Base-by-base conservation (phyloP, 495 filamentous ascomycete species). In the Hyaloscypha finlandica region DNA sequence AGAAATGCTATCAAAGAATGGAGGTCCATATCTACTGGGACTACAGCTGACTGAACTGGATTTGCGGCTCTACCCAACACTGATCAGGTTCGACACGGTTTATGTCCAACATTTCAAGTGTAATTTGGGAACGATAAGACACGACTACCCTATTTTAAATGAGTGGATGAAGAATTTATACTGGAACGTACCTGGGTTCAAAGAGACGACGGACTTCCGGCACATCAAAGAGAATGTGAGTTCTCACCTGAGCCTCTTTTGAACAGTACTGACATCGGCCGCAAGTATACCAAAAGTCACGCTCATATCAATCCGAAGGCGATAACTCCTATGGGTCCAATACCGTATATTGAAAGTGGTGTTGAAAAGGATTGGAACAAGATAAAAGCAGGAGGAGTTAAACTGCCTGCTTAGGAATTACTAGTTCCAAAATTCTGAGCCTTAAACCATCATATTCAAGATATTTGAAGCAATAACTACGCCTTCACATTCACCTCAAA, bases 61-160 rank as follows among this genome's bases (percentile, higher is more conserved):
- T 77, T 81, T 97, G 63, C 80, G 92, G 20, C 83, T 94, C 31
- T 71, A 86, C 80, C 90, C 91, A 5, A 96, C 93, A 6, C 86
- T 96, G 45, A 79, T 94, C 66, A 86, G 93, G 55, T 97, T 97
- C 78, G 93, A 97, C 71, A 81, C 86, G 5, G 91, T 94, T 45
- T 97, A 97, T 74, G 91, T 95, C 5, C 91, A 94, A 83, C 91
- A 94, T 76, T 97, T 97, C 83, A 96, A 96, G 79, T 93, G 89
- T 76, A 97, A 97, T 75, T 76, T 96, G 32, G 82, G 88, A 6
- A 92, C 91, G 76, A 96, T 97, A 63, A 79, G 93, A 4, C 87
- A 86, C 37, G 92, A 88, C 59, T 93, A 92, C 74, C 91, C 91
- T 33, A 74, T 75, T 1, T 74, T 93, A 39, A 81, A 93, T 70